Conservation (phyloP, 768 basidiomycete genomes). For the Tulasnella sp. region DNA sequence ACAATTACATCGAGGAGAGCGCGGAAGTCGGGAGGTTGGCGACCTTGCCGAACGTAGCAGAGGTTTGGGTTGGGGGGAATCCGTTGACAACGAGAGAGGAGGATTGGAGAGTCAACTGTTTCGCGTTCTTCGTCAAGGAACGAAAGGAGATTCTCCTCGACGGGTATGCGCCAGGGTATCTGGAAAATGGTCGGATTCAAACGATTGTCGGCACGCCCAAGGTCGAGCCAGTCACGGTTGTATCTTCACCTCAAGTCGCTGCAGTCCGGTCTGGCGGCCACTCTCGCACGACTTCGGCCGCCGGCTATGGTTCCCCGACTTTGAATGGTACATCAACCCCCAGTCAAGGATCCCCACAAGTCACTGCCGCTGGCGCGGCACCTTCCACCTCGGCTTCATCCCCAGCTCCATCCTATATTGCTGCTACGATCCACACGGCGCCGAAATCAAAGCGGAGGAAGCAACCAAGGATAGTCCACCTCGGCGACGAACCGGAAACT, state of each 20-base stretch:
- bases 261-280: not conserved
- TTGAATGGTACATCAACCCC: constrained; percentile 22
- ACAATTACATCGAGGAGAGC: constrained; percentile 71
- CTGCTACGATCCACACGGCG: not conserved
- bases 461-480: constrained; percentile 68
- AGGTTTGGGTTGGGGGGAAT: constrained; percentile 82
- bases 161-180: constrained; percentile 58
- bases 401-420: not conserved
- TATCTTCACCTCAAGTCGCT: constrained; percentile 2
- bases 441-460: constrained; percentile 49
- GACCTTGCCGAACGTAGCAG: constrained; percentile 64
- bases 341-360: constrained; percentile 5
- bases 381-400: constrained; percentile 1
- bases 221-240: constrained; percentile 2
- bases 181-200: constrained; percentile 51
- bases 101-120: constrained; percentile 68
- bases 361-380: not conserved
- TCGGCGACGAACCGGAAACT: constrained; percentile 37
- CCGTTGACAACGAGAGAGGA: constrained; percentile 64
- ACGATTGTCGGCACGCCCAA: constrained; percentile 15
- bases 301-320: constrained; percentile 24
- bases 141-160: constrained; percentile 72
- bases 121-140: constrained; percentile 78
- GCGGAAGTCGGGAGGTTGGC: constrained; percentile 80
- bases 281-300: not conserved